Percentiles rank a stretch among this genome's conserved stretches.
Evolutionary conservation across 805 yeast species (phyloP).

Genomic region (Brettanomyces bruxellensis): DNA sequence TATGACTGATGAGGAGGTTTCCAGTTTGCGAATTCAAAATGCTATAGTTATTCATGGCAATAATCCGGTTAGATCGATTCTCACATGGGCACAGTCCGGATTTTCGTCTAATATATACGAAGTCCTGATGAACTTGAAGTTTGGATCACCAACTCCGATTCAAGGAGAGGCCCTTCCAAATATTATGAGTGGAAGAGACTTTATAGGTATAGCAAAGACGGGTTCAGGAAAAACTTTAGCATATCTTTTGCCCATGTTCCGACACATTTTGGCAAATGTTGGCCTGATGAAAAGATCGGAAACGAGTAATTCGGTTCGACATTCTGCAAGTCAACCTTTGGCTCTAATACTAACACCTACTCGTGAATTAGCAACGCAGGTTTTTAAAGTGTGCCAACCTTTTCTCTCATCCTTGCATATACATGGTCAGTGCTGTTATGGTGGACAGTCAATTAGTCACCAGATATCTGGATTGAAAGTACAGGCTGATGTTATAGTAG

Average conservation of each 20-base stretch:
- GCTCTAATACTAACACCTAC: slow-evolving; percentile 85
- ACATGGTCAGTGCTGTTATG: slow-evolving; percentile 73
- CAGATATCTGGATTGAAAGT: slow-evolving; percentile 76
- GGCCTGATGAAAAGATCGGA: slow-evolving; percentile 27
- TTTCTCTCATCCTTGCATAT: slow-evolving; percentile 46
- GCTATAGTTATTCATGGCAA: slow-evolving; percentile 61
- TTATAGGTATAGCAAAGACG: slow-evolving; percentile 91
- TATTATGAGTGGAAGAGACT: slow-evolving; percentile 81
- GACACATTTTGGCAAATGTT: slow-evolving; percentile 71
- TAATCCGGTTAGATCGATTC: slow-evolving; percentile 53
- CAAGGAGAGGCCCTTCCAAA: slow-evolving; percentile 90
- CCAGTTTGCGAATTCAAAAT: slow-evolving; percentile 44
- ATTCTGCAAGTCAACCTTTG: slow-evolving; percentile 50
- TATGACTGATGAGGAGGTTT: slow-evolving; percentile 47
- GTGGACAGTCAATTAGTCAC: slow-evolving; percentile 75
- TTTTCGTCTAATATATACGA: slow-evolving; percentile 51
- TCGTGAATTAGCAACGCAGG: slow-evolving; percentile 83
- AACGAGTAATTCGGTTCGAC: slow-evolving; percentile 24
- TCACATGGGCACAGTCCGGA: slow-evolving; percentile 77
- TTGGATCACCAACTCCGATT: slow-evolving; percentile 68
- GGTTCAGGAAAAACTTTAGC: slow-evolving; percentile 96
- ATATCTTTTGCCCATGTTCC: slow-evolving; percentile 71
- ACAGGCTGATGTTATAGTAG: slow-evolving; percentile 75
- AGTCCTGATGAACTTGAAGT: slow-evolving; percentile 43
- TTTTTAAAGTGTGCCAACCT: slow-evolving; percentile 52